A percentile compares a stretch with the other conserved stretches of the same genome.
Evolutionary conservation across 768 basidiomycete species (phyloP).

Genomic region (Lentinula boryana): DNA sequence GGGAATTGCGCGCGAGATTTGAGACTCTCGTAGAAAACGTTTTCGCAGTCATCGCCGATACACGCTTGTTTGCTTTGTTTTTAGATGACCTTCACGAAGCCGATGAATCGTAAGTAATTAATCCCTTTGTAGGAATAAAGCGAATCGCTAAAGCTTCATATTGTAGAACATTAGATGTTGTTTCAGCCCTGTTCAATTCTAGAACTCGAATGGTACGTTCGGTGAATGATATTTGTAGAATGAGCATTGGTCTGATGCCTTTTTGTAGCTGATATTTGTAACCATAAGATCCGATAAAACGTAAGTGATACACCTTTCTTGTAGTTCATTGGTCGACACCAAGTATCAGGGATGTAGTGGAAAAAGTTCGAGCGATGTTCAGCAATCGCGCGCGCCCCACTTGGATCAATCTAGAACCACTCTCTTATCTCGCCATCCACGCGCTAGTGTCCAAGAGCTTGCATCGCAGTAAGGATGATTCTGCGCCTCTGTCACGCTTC

Average conservation of each 20-base stretch:
- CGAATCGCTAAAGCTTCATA: not conserved
- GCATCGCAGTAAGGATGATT: slow-evolving; percentile 52
- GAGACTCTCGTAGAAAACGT: slow-evolving; percentile 67
- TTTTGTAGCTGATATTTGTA: slow-evolving; percentile 52
- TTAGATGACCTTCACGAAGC: slow-evolving; percentile 74
- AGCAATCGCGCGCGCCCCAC: slow-evolving; percentile 49
- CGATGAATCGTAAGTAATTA: slow-evolving; percentile 49
- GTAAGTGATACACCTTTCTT: slow-evolving; percentile 26
- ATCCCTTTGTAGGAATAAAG: not conserved
- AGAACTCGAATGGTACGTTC: slow-evolving; percentile 54
- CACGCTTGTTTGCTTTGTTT: slow-evolving; percentile 63
- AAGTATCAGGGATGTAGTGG: slow-evolving; percentile 34
- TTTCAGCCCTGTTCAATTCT: slow-evolving; percentile 59
- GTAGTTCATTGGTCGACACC: not conserved
- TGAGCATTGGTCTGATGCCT: slow-evolving; percentile 3
- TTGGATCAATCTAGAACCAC: slow-evolving; percentile 62
- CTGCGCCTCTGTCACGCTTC: slow-evolving; percentile 45
- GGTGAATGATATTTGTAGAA: not conserved
- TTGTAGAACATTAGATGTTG: slow-evolving; percentile 57
- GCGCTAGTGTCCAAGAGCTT: slow-evolving; percentile 59
- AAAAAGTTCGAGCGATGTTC: slow-evolving; percentile 53
- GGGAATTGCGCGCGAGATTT: slow-evolving; percentile 63
- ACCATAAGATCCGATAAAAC: slow-evolving; percentile 52
- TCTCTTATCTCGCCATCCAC: slow-evolving; percentile 50
- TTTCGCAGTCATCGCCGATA: slow-evolving; percentile 63